Base-by-base conservation (phyloP, 805 yeast genomes). In the Isabelozyma gotoi region DNA sequence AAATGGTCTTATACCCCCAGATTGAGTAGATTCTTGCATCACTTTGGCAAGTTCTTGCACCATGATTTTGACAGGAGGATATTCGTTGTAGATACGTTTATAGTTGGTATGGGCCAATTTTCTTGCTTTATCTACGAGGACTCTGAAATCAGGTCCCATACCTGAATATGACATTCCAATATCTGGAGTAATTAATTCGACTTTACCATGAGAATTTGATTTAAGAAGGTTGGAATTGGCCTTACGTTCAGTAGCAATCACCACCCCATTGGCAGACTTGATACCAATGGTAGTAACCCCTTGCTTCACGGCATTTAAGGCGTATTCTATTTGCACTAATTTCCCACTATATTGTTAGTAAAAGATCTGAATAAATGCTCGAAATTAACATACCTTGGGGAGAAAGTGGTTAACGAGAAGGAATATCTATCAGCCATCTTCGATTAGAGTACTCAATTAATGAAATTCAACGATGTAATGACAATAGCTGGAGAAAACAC, bases 101-200 rank as follows among this genome's bases (percentile, higher is more conserved):
- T 94, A 94, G 59, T 85, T 80, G 17, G 97, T 84, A 65, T 94
- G 98, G 36, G 97, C 88, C 46, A 87, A 83, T 66, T 89, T 91
- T 57, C 99, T 82, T 8, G 98, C 89, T 65, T 86, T 86, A 69
- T 94, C 98, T 40, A 91, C 89, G 27, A 94, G 77, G 12, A 94
- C 96, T 51, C 99, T 79, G 73, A 87, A 94, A 65, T 94, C 99
- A 17, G 99, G 99, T 19, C 98, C 98, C 98, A 94, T 91, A 15
- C 99, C 99, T 5, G 96, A 78, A 68, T 94, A 94, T 3, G 96
- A 91, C 78, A 94, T 89, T 45, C 97, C 99, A 55, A 92, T 87
- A 62, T 94, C 90, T 31, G 99, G 98, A 4, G 99, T 90, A 57
- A 94, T 80, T 48, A 80, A 68, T 39, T 88, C 85, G 32, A 94